These are phyloP conservation scores for Phialocephala subalpina DNA, from an alignment of 2,329 filamentous ascomycete genomes.

Conservation along the genomic window DNA sequence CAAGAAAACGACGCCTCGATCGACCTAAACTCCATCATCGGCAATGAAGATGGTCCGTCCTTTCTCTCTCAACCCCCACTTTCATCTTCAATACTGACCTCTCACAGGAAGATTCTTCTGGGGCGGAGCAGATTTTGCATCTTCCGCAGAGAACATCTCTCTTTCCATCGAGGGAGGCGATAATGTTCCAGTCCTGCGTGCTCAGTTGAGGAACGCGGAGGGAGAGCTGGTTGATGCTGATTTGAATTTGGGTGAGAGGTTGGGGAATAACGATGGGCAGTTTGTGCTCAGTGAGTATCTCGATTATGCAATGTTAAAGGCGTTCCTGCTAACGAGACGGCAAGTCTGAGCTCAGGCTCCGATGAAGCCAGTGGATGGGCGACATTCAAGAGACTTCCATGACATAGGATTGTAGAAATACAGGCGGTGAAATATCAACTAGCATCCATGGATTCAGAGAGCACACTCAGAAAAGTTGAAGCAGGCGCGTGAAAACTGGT, in stretches of 20 bases:
- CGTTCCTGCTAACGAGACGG: too few relatives aligned
- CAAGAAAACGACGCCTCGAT: constrained; percentile 53
- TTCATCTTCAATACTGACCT: too few relatives aligned
- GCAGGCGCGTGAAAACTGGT: too few relatives aligned
- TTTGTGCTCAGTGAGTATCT: constrained; percentile 46
- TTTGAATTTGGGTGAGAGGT: constrained; percentile 53
- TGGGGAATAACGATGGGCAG: constrained; percentile 49
- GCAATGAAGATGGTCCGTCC: constrained; percentile 51
- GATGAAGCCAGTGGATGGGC: too few relatives aligned
- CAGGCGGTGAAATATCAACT: too few relatives aligned
- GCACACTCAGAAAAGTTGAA: too few relatives aligned
- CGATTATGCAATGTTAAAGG: too few relatives aligned
- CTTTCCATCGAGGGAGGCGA: constrained; percentile 51
- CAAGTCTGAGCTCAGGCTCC: too few relatives aligned
- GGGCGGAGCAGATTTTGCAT: constrained; percentile 48
- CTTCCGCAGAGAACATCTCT: constrained; percentile 45
- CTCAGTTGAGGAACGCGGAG: constrained; percentile 43
- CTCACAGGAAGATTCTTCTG: constrained; percentile 52
- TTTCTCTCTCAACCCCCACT: too few relatives aligned
- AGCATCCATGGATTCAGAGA: too few relatives aligned
- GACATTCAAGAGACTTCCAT: too few relatives aligned
- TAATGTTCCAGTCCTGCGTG: constrained; percentile 51
- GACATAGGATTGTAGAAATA: too few relatives aligned
- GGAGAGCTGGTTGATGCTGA: constrained; percentile 46
- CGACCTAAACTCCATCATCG: constrained; percentile 63